Conservation (phyloP, 352 stramenopile species). For the Elongisporangium anandrum region DNA sequence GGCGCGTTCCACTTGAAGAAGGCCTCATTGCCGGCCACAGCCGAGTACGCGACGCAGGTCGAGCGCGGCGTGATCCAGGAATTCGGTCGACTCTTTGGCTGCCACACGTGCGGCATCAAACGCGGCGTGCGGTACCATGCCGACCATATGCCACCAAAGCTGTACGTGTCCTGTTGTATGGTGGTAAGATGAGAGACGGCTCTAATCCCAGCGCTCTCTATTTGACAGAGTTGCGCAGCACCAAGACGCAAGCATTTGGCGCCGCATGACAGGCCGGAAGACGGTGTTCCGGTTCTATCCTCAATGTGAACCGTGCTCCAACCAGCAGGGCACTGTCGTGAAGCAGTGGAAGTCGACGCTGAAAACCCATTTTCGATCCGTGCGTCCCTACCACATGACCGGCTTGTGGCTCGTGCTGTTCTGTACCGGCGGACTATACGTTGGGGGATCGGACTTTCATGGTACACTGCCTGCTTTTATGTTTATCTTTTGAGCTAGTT, state of each 20-base stretch:
- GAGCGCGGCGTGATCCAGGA: constrained; percentile 71
- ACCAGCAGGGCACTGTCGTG: constrained; percentile 58
- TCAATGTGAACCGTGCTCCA: constrained; percentile 81
- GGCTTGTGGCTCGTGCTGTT: constrained; percentile 82
- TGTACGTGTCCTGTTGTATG: constrained; percentile 30
- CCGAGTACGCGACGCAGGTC: constrained; percentile 60
- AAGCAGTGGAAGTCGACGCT: constrained; percentile 63
- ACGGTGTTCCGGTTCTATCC: constrained; percentile 79
- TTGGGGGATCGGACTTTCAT: constrained; percentile 63
- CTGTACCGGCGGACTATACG: constrained; percentile 66
- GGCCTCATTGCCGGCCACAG: constrained; percentile 66
- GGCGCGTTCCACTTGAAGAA: constrained; percentile 78
- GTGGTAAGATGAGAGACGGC: background rate
- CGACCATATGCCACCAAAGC: constrained; percentile 84
- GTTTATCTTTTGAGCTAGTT: background rate
- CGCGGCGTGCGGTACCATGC: constrained; percentile 64
- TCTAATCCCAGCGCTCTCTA: constrained; percentile 2
- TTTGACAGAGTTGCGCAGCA: constrained; percentile 64
- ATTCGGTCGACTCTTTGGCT: constrained; percentile 75
- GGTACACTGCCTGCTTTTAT: constrained; percentile 8
- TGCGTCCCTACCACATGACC: constrained; percentile 72
- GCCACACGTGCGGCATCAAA: constrained; percentile 79
- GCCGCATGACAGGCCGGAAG: constrained; percentile 36
- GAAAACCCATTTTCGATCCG: constrained; percentile 52
- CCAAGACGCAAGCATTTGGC: constrained; percentile 36